Evolutionary conservation across 805 yeast genomes (phyloP), one percentile per base, ranked within the genome.

Genomic region (Metschnikowia matae): DNA sequence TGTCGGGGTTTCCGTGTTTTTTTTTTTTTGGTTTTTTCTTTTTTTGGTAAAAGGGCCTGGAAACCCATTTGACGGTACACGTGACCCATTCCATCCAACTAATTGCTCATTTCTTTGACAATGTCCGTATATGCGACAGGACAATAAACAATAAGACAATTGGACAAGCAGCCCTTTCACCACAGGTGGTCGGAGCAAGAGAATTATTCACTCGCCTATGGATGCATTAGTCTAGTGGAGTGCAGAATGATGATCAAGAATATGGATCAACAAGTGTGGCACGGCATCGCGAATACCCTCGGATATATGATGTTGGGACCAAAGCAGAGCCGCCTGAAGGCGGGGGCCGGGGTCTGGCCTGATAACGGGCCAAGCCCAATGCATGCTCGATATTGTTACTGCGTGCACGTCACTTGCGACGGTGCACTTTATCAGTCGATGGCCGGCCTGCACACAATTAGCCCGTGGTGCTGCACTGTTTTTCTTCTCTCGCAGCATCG

Each of bases 401-500:
- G 31, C 41, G 41, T 39, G 32, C 41, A 39, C 10, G 29, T 39
- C 23, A 39, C 18, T 39, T 8, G 41, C 23, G 13, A 17, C 11
- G 26, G 14, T n/a, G 31, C 41, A 33, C 35, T 18, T 18, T 7
- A 11, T 21, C 20, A 39, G 15, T 23, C 41, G 14, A 23, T 39
- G 4, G 10, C 7, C 5, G 32, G n/a, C 41, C 31, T 42, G 45
- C 45, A 42, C 15, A n/a, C 32, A 42, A 21, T 23, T 42, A 18
- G 45, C 45, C 21, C 31, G 38, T 13, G 35, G 5, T 42, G 38
- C 45, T 14, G 43, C 20, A 14, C 26, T 32, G 38, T 18, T 21
- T 3, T 42, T 42, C 31, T 42, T 42, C 45, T 33, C 45, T 42
- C 37, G 45, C 45, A 42, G 45, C 38, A 42, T 40, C 43, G 20